A percentile compares a stretch with the other conserved stretches of the same genome.
phyloP scores from a whole-genome alignment of 2,329 filamentous ascomycete genomes.

The Tolypocladium album region DNA sequence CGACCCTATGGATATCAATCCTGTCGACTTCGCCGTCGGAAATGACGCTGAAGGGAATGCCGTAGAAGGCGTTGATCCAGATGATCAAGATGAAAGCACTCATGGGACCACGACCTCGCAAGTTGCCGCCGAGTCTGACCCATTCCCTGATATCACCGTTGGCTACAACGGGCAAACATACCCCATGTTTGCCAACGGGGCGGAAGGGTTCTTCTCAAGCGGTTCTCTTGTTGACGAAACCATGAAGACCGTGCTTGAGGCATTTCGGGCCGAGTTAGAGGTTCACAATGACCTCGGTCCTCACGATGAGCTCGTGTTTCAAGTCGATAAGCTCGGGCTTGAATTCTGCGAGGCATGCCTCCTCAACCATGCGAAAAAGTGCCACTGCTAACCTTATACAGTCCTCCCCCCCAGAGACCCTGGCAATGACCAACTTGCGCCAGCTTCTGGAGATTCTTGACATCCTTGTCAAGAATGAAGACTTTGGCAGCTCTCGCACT shows the following conservation, averaged over 20 bases:
- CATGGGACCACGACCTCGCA: background rate
- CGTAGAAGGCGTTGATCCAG: background rate
- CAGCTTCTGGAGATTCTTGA: conserved; percentile 32
- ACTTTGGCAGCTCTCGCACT: conserved; percentile 24
- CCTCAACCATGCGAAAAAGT: background rate
- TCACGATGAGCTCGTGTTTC: conserved; percentile 39
- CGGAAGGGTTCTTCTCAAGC: conserved; percentile 34
- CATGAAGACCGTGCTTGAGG: conserved; percentile 31
- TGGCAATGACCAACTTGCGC: conserved; percentile 25
- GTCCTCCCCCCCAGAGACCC: conserved; percentile 22
- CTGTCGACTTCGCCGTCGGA: background rate
- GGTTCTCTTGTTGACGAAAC: conserved; percentile 28
- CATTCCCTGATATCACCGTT: conserved; percentile 27
- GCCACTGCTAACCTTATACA: conserved; percentile 16
- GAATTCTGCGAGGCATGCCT: conserved; percentile 39
- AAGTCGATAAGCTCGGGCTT: conserved; percentile 39
- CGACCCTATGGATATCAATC: background rate
- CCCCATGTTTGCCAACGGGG: conserved; percentile 24
- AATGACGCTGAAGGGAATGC: background rate
- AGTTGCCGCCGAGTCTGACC: conserved; percentile 5
- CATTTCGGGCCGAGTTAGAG: conserved; percentile 32
- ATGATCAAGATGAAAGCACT: background rate
- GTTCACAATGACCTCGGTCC: conserved; percentile 27
- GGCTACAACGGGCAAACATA: conserved; percentile 32
- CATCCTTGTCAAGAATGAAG: conserved; percentile 31